phyloP scores from a whole-genome alignment of 2,329 filamentous ascomycete species.

The Acarospora socialis region DNA sequence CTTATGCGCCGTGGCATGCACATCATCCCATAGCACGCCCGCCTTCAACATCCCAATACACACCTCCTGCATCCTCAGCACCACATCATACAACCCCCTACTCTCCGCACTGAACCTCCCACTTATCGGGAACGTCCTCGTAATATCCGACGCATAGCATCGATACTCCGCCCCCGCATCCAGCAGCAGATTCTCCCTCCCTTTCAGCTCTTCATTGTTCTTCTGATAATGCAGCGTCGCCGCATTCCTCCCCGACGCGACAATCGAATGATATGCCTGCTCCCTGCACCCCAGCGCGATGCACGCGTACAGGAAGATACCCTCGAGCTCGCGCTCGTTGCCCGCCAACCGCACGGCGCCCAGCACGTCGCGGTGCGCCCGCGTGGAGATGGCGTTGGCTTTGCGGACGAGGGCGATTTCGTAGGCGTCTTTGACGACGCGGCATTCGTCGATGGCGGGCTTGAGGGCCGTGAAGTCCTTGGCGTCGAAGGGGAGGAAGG shows the following conservation, averaged over 20 bases:
- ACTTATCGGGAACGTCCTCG: slow-evolving; percentile 64
- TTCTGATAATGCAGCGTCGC: slow-evolving; percentile 73
- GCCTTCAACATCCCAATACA: slow-evolving; percentile 57
- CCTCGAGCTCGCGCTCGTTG: slow-evolving; percentile 76
- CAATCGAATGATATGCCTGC: slow-evolving; percentile 82
- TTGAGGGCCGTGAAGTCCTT: slow-evolving; percentile 48
- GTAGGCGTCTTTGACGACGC: slow-evolving; percentile 73
- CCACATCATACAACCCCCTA: slow-evolving; percentile 59
- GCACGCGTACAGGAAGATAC: slow-evolving; percentile 59
- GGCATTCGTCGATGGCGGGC: slow-evolving; percentile 62
- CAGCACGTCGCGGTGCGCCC: slow-evolving; percentile 62
- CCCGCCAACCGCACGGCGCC: slow-evolving; percentile 45
- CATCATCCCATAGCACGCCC: slow-evolving; percentile 53
- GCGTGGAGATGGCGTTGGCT: slow-evolving; percentile 65
- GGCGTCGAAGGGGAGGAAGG: slow-evolving; percentile 54
- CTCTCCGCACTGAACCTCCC: slow-evolving; percentile 57
- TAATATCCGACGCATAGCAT: slow-evolving; percentile 81
- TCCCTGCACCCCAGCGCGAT: slow-evolving; percentile 56
- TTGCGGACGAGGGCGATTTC: slow-evolving; percentile 70
- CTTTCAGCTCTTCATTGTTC: slow-evolving; percentile 59
- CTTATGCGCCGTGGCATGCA: slow-evolving; percentile 58
- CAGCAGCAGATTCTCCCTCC: slow-evolving; percentile 61
- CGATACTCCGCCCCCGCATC: slow-evolving; percentile 80
- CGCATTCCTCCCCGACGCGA: slow-evolving; percentile 68
- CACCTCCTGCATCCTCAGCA: slow-evolving; percentile 64